A percentile compares a stretch with the other conserved stretches of the same genome.
Conservation (phyloP, 495 filamentous ascomycete species). For the Aspergillus mulundensis region DNA sequence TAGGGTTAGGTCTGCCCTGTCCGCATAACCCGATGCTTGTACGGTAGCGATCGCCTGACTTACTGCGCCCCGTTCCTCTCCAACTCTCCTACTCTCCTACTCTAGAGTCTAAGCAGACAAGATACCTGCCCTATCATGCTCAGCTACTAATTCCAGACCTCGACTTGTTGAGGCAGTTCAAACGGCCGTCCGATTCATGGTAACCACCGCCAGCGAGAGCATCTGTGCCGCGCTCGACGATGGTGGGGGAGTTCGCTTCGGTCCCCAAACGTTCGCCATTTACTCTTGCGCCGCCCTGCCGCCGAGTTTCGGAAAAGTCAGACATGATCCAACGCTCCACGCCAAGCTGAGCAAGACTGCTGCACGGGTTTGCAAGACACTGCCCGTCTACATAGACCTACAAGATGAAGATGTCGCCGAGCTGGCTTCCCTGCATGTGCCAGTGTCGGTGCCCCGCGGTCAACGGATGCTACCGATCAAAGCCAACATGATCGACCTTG, state of each 20-base stretch:
- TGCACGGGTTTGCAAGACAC: background rate
- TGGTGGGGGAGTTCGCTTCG: constrained; percentile 9
- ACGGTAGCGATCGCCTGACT: background rate
- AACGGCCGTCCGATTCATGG: background rate
- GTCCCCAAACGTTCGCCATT: constrained; percentile 9
- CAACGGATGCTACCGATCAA: background rate
- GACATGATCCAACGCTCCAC: background rate
- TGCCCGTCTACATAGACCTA: constrained; percentile 6
- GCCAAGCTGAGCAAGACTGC: background rate
- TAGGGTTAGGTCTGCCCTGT: too few species aligned
- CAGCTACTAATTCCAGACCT: background rate
- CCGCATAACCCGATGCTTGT: too few species aligned
- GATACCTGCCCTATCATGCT: too few species aligned
- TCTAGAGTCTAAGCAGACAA: too few species aligned
- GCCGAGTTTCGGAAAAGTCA: background rate
- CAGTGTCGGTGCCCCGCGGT: background rate
- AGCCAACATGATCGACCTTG: background rate
- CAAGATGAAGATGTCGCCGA: background rate
- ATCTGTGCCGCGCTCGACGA: constrained; percentile 9
- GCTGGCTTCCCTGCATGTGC: background rate
- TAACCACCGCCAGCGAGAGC: background rate
- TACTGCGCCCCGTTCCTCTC: background rate
- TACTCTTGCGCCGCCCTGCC: constrained; percentile 8
- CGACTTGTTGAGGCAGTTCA: background rate
- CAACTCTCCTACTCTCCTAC: background rate